Evolutionary conservation across 1,284 basidiomycete species (phyloP).

Genomic region (Moesziomyces sp.): DNA sequence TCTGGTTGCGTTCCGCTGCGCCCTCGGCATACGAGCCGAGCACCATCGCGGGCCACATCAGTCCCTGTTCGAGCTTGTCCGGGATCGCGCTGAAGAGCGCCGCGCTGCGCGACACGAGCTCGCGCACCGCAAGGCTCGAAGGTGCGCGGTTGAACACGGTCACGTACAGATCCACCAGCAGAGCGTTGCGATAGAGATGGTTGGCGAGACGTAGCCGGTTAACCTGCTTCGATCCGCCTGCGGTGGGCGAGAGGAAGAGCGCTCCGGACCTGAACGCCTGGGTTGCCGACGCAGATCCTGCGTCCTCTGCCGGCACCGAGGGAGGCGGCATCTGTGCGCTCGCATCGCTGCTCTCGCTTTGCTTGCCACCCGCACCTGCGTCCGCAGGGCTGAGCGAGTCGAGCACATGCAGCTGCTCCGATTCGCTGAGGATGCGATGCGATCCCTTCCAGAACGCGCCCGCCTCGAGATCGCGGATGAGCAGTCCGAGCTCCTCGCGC

Average conservation of each 20-base stretch:
- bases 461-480: slow-evolving; percentile 35
- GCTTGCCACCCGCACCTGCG: background rate
- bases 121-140: slow-evolving; percentile 23
- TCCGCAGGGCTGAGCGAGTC: slow-evolving; percentile 2
- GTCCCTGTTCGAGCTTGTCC: slow-evolving; percentile 26
- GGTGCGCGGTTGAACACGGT: slow-evolving; percentile 36
- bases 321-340: slow-evolving; percentile 10
- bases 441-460: slow-evolving; percentile 41
- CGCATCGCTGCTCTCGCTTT: slow-evolving; percentile 1
- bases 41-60: slow-evolving; percentile 40
- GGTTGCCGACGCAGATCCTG: slow-evolving; percentile 3
- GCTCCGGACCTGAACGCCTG: slow-evolving; percentile 23
- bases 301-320: background rate
- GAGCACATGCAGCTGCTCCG: slow-evolving; percentile 23
- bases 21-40: slow-evolving; percentile 26
- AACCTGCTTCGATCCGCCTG: slow-evolving; percentile 22
- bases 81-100: slow-evolving; percentile 23
- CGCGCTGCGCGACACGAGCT: slow-evolving; percentile 32
- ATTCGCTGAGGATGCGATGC: slow-evolving; percentile 14
- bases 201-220: slow-evolving; percentile 42
- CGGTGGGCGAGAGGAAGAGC: slow-evolving; percentile 14
- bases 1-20: slow-evolving; percentile 14
- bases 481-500: slow-evolving; percentile 29
- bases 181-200: slow-evolving; percentile 41
- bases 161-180: slow-evolving; percentile 41